Conservation (phyloP, 2,329 filamentous ascomycete species). For the Colletotrichum sp. region DNA sequence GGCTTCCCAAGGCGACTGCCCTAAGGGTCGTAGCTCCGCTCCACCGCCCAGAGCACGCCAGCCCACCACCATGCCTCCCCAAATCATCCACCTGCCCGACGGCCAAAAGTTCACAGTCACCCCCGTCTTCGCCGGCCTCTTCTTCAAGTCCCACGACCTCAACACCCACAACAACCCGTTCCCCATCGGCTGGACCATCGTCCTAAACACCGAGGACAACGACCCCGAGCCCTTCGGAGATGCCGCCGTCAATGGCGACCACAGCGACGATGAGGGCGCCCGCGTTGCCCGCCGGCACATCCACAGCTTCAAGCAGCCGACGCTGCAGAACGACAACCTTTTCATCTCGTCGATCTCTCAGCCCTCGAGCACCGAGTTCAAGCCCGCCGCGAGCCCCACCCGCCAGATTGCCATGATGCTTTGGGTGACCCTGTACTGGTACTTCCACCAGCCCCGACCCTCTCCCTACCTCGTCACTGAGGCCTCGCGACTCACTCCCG, state of each 20-base stretch:
- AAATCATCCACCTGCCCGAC: conserved; percentile 78
- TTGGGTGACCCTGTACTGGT: conserved; percentile 95
- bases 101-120: conserved; percentile 82
- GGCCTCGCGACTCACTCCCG: conserved; percentile 69
- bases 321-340: conserved; percentile 77
- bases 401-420: conserved; percentile 96
- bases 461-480: conserved; percentile 66
- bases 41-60: neutral
- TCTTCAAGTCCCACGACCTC: conserved; percentile 84
- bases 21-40: neutral
- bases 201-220: conserved; percentile 72
- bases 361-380: conserved; percentile 80
- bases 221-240: conserved; percentile 11
- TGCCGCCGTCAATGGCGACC: conserved; percentile 30
- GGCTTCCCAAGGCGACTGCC: neutral
- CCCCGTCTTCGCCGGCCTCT: conserved; percentile 89
- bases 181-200: conserved; percentile 88
- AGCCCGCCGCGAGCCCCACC: conserved; percentile 79
- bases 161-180: conserved; percentile 73
- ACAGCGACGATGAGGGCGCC: conserved; percentile 29
- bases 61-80: conserved; percentile 36
- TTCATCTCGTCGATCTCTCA: conserved; percentile 94
- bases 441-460: conserved; percentile 88
- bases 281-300: conserved; percentile 43
- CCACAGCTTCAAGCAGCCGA: conserved; percentile 76